Evolutionary conservation across 1,284 basidiomycete genomes (phyloP).

Genomic region (Rhodotorula sp.): DNA sequence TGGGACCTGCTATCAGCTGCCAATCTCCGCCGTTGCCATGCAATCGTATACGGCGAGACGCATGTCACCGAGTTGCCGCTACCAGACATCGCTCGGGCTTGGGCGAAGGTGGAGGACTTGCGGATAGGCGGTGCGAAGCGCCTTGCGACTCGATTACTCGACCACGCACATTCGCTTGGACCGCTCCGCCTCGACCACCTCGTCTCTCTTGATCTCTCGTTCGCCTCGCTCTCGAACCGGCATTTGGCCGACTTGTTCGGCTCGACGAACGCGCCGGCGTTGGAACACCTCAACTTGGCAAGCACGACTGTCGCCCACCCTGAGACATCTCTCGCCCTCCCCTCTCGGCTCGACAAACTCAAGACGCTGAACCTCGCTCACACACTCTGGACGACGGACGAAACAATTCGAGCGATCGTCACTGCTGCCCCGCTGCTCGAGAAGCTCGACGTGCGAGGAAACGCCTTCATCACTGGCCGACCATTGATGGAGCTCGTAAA

Average conservation of each 20-base stretch:
- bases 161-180: slow-evolving; percentile 11
- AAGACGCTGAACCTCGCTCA: slow-evolving; percentile 19
- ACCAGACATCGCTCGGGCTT: slow-evolving; percentile 18
- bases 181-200: slow-evolving; percentile 14
- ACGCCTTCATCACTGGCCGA: slow-evolving; percentile 24
- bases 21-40: slow-evolving; percentile 6
- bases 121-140: slow-evolving; percentile 20
- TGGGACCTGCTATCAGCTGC: slow-evolving; percentile 26
- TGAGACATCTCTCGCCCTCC: slow-evolving; percentile 7
- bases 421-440: slow-evolving; percentile 9
- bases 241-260: slow-evolving; percentile 21
- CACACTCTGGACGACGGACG: slow-evolving; percentile 32
- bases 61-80: background rate
- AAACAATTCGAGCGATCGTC: slow-evolving; percentile 5
- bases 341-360: slow-evolving; percentile 6
- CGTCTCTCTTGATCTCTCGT: slow-evolving; percentile 21
- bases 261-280: slow-evolving; percentile 14
- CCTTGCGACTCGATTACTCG: slow-evolving; percentile 12
- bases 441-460: slow-evolving; percentile 13
- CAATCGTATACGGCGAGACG: slow-evolving; percentile 10
- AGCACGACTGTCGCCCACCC: slow-evolving; percentile 14
- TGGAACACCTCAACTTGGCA: slow-evolving; percentile 19
- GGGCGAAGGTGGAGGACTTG: slow-evolving; percentile 18
- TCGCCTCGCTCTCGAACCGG: slow-evolving; percentile 8
- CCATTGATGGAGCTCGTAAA: slow-evolving; percentile 35